A percentile compares a stretch with the other conserved stretches of the same genome.
phyloP scores from a whole-genome alignment of 257 asterid genomes.

The Nicotiana tomentosiformis region DNA sequence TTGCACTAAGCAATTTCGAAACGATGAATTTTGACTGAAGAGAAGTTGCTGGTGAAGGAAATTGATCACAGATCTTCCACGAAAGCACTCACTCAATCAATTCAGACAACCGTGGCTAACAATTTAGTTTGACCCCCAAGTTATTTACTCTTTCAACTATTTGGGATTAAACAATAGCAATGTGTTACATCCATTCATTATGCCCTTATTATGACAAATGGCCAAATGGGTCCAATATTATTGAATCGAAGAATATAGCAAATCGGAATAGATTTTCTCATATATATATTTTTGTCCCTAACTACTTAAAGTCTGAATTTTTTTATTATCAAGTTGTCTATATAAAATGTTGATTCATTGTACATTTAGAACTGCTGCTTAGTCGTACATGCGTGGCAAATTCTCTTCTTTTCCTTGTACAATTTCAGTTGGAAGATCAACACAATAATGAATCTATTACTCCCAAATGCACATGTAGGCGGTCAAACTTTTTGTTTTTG shows the following conservation, averaged over 20 bases:
- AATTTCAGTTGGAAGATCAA: neutral
- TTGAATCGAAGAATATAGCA: neutral
- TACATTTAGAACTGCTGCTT: neutral
- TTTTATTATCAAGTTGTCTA: neutral
- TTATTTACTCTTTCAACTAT: too few relatives aligned
- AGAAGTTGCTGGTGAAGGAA: rapidly evolving
- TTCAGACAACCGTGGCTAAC: too few relatives aligned
- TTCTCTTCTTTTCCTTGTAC: neutral
- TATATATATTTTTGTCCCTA: neutral
- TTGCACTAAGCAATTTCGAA: too few relatives aligned
- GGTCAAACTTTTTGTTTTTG: neutral
- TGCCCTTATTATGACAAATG: neutral
- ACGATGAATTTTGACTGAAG: too few relatives aligned
- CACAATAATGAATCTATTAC: neutral
- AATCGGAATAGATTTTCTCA: neutral
- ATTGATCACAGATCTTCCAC: rapidly evolving
- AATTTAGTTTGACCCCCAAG: too few relatives aligned
- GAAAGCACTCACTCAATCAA: too few relatives aligned
- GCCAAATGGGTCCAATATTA: neutral
- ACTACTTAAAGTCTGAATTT: neutral
- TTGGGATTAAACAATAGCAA: neutral
- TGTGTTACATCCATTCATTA: neutral
- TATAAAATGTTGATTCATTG: neutral
- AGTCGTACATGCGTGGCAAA: neutral
- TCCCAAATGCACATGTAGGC: neutral